Evolutionary conservation across 1,284 basidiomycete genomes (phyloP).

Genomic region (Heterobasidion irregulare): DNA sequence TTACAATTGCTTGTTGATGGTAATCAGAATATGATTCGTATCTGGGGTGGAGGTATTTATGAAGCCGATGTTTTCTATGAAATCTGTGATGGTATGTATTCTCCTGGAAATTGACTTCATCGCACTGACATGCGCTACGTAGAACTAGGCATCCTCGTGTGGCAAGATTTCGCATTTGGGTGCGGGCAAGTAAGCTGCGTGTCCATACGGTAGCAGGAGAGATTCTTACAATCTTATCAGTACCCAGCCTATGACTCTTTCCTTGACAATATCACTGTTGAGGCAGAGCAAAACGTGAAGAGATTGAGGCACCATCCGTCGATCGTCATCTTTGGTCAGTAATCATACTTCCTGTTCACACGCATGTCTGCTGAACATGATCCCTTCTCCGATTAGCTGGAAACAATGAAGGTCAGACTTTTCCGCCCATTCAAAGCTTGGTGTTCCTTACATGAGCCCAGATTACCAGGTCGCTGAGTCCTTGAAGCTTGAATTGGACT

Average conservation of each 20-base stretch:
- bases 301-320: slow-evolving; percentile 72
- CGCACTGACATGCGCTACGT: neutral
- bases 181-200: slow-evolving; percentile 47
- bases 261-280: slow-evolving; percentile 52
- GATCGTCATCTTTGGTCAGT: slow-evolving; percentile 73
- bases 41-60: slow-evolving; percentile 84
- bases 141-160: slow-evolving; percentile 68
- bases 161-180: slow-evolving; percentile 88
- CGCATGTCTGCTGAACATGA: neutral
- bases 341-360: neutral
- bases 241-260: slow-evolving; percentile 78
- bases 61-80: slow-evolving; percentile 74
- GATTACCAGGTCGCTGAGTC: slow-evolving; percentile 82
- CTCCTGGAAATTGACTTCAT: neutral
- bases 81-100: slow-evolving; percentile 57
- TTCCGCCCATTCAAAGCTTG: neutral
- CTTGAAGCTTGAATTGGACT: slow-evolving; percentile 69
- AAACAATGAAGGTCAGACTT: slow-evolving; percentile 73
- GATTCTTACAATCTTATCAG: slow-evolving; percentile 15
- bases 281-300: slow-evolving; percentile 69
- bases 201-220: neutral
- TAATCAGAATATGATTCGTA: slow-evolving; percentile 78
- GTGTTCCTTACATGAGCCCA: slow-evolving; percentile 13
- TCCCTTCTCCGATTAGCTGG: slow-evolving; percentile 44
- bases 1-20: slow-evolving; percentile 68